phyloP scores from a whole-genome alignment of 306 rosid species.

The Ziziphus jujuba region DNA sequence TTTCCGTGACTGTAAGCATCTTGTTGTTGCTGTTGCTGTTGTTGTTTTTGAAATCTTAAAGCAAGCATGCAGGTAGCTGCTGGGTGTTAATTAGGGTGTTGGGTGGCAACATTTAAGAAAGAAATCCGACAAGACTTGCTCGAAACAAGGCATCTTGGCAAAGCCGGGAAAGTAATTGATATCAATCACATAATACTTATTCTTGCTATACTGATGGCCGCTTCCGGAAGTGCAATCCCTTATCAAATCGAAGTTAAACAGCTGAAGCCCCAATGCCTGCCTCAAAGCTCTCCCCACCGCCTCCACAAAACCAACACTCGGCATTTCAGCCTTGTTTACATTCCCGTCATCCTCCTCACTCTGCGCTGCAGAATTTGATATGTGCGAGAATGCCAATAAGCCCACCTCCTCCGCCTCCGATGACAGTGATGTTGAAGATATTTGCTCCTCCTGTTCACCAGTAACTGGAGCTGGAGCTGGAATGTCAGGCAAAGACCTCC shows the following conservation, averaged over 20 bases:
- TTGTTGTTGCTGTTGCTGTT: no score
- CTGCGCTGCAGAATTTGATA: slow-evolving; percentile 39
- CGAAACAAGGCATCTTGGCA: slow-evolving; percentile 53
- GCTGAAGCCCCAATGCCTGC: slow-evolving; percentile 46
- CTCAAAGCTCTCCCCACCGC: slow-evolving; percentile 41
- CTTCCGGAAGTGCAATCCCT: no score
- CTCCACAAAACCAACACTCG: slow-evolving; percentile 33
- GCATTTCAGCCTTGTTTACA: slow-evolving; percentile 38
- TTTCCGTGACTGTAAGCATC: no score
- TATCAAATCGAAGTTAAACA: slow-evolving; percentile 65
- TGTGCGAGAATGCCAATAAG: slow-evolving; percentile 36
- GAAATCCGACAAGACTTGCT: slow-evolving; percentile 45
- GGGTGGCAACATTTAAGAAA: slow-evolving; percentile 29
- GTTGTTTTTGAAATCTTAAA: no score
- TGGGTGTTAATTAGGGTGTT: no score
- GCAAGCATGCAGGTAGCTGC: no score
- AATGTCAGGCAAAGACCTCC: slow-evolving; percentile 51
- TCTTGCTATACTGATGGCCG: background rate
- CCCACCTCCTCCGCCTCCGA: slow-evolving; percentile 17
- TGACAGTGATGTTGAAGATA: no score
- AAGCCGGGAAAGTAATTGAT: slow-evolving; percentile 83
- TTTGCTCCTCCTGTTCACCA: slow-evolving; percentile 30
- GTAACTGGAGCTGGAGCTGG: background rate
- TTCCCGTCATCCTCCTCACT: slow-evolving; percentile 10
- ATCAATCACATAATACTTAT: slow-evolving; percentile 55